Conservation (phyloP, 2,329 filamentous ascomycete species). For the Paecilomyces sp. region DNA sequence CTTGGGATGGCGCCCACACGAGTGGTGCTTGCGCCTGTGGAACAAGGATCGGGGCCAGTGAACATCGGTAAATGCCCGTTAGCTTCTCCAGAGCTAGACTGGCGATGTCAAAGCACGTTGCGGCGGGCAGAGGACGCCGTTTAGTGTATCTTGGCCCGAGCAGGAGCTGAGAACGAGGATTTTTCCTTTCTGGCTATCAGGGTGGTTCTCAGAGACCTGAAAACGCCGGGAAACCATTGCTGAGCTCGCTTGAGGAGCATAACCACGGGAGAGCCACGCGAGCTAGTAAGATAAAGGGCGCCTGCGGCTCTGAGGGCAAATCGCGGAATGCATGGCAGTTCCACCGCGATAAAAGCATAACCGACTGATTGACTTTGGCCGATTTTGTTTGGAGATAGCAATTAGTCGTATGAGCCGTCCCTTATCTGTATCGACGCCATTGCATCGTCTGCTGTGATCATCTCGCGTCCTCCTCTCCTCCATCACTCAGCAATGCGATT, state of each 20-base stretch:
- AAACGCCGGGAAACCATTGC: neutral
- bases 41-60: neutral
- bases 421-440: neutral
- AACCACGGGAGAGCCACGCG: neutral
- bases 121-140: neutral
- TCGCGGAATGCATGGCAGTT: neutral
- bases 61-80: neutral
- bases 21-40: neutral
- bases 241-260: neutral
- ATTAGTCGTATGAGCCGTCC: neutral
- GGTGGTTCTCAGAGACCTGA: too few relatives aligned
- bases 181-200: neutral
- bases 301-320: neutral
- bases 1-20: neutral
- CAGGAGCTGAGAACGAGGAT: neutral
- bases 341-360: neutral
- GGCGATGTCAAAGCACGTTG: neutral
- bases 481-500: neutral
- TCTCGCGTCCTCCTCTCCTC: neutral
- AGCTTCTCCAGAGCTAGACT: neutral
- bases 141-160: neutral
- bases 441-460: neutral
- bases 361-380: neutral
- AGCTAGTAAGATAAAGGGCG: neutral
- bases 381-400: neutral